phyloP scores from a whole-genome alignment of 176 grass and related monocot species.

The Oryza australiensis region DNA sequence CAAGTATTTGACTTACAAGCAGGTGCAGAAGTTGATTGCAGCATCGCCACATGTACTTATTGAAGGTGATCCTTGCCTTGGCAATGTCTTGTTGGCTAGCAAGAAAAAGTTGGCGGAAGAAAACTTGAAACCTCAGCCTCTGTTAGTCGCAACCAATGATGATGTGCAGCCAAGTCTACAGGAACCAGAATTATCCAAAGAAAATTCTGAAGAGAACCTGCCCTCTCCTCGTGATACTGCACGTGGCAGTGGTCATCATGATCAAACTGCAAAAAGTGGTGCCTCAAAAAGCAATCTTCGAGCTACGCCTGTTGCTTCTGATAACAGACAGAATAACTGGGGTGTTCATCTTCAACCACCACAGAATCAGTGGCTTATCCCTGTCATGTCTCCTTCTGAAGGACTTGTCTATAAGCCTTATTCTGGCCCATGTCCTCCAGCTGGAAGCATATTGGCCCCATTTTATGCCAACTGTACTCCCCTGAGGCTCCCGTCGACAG shows the following conservation, averaged over 20 bases:
- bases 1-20: constrained; percentile 36
- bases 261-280: constrained; percentile 23
- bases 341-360: constrained; percentile 37
- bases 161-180: constrained; percentile 36
- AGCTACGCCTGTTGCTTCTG: constrained; percentile 23
- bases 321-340: constrained; percentile 56
- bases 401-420: constrained; percentile 95
- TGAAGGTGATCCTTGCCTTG: constrained; percentile 68
- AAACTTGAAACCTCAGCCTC: constrained; percentile 42
- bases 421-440: constrained; percentile 66
- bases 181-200: constrained; percentile 48
- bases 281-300: constrained; percentile 30
- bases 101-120: constrained; percentile 50
- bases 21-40: constrained; percentile 91
- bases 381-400: constrained; percentile 85
- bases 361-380: constrained; percentile 81
- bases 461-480: constrained; percentile 60
- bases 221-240: constrained; percentile 47
- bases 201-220: constrained; percentile 37
- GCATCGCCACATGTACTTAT: constrained; percentile 80
- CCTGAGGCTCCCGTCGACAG: constrained; percentile 42
- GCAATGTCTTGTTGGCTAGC: constrained; percentile 32
- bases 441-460: constrained; percentile 74
- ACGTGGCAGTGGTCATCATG: constrained; percentile 10
- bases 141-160: constrained; percentile 39